These are phyloP conservation scores for Madurella fahalii DNA, from an alignment of 2,329 filamentous ascomycete species.

Conservation along the genomic window DNA sequence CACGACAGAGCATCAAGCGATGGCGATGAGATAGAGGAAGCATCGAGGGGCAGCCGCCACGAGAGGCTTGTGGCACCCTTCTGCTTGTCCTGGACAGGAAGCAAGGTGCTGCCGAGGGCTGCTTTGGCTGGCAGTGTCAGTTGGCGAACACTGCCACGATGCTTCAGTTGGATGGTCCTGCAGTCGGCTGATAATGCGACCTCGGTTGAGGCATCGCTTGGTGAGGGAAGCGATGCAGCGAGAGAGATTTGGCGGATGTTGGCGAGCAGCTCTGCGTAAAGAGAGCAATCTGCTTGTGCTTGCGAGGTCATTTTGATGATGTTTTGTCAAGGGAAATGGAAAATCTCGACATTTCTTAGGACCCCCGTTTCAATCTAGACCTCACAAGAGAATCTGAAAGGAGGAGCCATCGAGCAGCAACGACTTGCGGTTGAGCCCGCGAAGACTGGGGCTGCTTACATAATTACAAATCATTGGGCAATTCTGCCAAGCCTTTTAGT, in stretches of 20 bases:
- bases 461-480: not conserved
- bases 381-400: no score
- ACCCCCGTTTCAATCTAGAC: no score
- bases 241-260: constrained; percentile 63
- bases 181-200: constrained; percentile 45
- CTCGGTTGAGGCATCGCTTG: constrained; percentile 39
- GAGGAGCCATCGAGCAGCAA: no score
- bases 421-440: no score
- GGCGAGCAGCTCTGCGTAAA: constrained; percentile 62
- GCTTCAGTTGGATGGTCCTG: constrained; percentile 43
- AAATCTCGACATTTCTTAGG: no score
- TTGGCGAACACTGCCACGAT: constrained; percentile 36
- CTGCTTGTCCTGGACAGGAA: constrained; percentile 32
- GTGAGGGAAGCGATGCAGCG: constrained; percentile 46
- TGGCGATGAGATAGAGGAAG: constrained; percentile 32
- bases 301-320: not conserved
- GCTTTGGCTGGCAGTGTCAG: constrained; percentile 44
- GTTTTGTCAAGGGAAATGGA: not conserved
- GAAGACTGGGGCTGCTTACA: constrained; percentile 13
- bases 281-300: constrained; percentile 24
- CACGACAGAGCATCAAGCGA: constrained; percentile 47
- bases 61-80: constrained; percentile 14
- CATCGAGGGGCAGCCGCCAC: constrained; percentile 48
- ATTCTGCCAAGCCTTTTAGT: constrained; percentile 10
- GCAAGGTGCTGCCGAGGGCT: constrained; percentile 23